Percentiles rank a stretch among this genome's conserved stretches.
Evolutionary conservation across 2,329 filamentous ascomycete genomes (phyloP).

Genomic region (Daldinia sp.): DNA sequence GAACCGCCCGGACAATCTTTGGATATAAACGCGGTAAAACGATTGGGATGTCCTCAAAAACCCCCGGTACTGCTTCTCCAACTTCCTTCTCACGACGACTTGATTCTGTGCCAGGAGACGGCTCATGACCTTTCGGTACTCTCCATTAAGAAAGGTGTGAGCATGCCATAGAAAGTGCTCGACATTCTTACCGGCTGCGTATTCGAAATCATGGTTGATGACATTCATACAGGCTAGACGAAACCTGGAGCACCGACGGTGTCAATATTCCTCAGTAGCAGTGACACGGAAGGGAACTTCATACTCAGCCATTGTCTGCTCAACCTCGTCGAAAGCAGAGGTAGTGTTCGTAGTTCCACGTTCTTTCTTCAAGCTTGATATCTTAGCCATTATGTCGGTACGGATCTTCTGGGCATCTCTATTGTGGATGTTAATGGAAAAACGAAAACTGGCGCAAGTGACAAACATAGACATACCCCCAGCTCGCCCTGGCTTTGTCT

Average conservation of each 20-base stretch:
- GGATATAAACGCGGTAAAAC: constrained; percentile 88
- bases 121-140: constrained; percentile 75
- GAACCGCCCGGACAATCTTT: constrained; percentile 73
- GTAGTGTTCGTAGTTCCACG: constrained; percentile 43
- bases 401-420: constrained; percentile 45
- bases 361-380: constrained; percentile 43
- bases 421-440: constrained; percentile 25
- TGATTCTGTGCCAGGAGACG: constrained; percentile 61
- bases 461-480: constrained; percentile 40
- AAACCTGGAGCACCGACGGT: constrained; percentile 58
- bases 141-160: constrained; percentile 79
- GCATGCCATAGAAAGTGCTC: constrained; percentile 80
- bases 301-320: constrained; percentile 47
- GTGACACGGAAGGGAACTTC: constrained; percentile 11
- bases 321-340: constrained; percentile 45
- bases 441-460: constrained; percentile 13
- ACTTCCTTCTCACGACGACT: constrained; percentile 73
- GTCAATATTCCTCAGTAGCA: constrained; percentile 16
- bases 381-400: constrained; percentile 38
- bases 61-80: constrained; percentile 80
- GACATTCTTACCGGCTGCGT: constrained; percentile 67
- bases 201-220: constrained; percentile 76
- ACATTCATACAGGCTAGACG: constrained; percentile 75
- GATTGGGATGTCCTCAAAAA: constrained; percentile 89
- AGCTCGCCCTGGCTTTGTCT: constrained; percentile 42